Base-by-base conservation (phyloP, 345 rosid genomes). In the Dipteronia dyeriana region DNA sequence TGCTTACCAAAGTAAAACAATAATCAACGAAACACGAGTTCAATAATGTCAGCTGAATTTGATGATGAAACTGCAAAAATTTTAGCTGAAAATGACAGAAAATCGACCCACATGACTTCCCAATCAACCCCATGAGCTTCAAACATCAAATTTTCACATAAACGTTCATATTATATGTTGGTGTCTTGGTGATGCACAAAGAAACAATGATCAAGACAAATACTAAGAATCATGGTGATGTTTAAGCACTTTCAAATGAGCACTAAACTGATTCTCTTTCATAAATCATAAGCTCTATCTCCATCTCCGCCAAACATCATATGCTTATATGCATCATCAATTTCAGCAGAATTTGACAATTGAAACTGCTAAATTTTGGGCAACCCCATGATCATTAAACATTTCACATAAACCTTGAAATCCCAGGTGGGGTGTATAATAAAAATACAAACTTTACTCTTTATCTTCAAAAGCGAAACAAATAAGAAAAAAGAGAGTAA, bases 401-500 rank as follows among this genome's bases (percentile, higher is more conserved):
- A 51, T 51, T 47, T 47, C 14, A 14, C 17, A 13, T 9, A 51
- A 51, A 51, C 56, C 56, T 51, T 51, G 19, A 51, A 47, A 51
- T 51, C 56, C 56, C 56, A 14, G 56, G 19, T 51, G 1, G 19
- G 25, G n/a, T n/a, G n/a, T 57, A 57, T 57, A 57, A 19, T 6
- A n/a, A 8, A 19, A 57, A 19, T 57, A 20, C 7, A n/a, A 57
- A 57, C 22, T 19, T 20, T 8, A 19, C 9, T 19, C 61, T 16
- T 29, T n/a, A 3, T 17, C 34, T 29, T 29, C 3, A 29, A 53
- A 53, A 54, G 6, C 20, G 16, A 54, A 43, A 43, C 47, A 13
- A 49, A 49, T 1, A 47, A 47, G 14, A 51, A 51, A 51, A 51
- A 49, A 12, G 25, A 7, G 17, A 9, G 29, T 51, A 96, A 29